Evolutionary conservation across 495 filamentous ascomycete species (phyloP).

Genomic region (Friedmanniomyces simplex): DNA sequence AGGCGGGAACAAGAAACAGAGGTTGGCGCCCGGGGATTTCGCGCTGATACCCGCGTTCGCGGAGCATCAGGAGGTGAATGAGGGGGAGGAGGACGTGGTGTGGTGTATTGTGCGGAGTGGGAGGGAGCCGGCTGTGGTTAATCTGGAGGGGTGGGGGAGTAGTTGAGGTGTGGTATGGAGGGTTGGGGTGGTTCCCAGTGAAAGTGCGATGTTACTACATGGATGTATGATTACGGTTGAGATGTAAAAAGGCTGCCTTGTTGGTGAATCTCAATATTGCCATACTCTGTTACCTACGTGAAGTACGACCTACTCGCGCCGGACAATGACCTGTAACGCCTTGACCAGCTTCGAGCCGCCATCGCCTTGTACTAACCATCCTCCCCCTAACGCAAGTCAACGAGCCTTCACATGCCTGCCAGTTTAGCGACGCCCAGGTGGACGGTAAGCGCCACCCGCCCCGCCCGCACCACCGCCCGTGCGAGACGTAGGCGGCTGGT

Average conservation of each 20-base stretch:
- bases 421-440: constrained; percentile 3
- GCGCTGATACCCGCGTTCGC: constrained; percentile 53
- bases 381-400: background rate
- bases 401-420: background rate
- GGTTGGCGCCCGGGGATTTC: constrained; percentile 50
- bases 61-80: constrained; percentile 59
- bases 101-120: constrained; percentile 54
- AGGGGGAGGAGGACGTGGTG: constrained; percentile 45
- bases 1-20: constrained; percentile 38
- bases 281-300: background rate
- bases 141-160: constrained; percentile 47
- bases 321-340: background rate
- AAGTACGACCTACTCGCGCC: background rate
- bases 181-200: background rate
- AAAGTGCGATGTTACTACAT: no score
- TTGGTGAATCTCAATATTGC: background rate
- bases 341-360: background rate
- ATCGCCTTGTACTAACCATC: background rate
- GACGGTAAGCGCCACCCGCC: constrained; percentile 7
- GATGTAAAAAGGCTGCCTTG: background rate
- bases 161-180: constrained; percentile 3
- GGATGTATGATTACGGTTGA: no score
- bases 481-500: background rate
- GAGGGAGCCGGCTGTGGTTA: constrained; percentile 44
- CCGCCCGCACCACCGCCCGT: background rate